Percentiles rank a stretch among this genome's conserved stretches.
These are phyloP conservation scores for Phtheirospermum japonicum DNA, from an alignment of 257 asterid genomes.

Conservation along the genomic window DNA sequence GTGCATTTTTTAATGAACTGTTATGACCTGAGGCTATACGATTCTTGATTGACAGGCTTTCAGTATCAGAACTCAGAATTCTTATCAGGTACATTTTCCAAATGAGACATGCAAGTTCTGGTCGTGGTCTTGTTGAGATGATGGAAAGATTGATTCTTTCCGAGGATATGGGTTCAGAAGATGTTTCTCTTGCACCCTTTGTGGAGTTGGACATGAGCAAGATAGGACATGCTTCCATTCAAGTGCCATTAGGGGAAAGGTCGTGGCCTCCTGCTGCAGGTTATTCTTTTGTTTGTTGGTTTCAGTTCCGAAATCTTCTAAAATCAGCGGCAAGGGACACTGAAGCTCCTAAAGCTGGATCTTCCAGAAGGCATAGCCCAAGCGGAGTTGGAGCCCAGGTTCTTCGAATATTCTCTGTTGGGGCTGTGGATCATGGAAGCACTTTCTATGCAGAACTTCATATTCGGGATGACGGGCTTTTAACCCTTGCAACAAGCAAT, in stretches of 20 bases:
- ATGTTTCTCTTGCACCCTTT: conserved; percentile 92
- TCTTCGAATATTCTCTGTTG: conserved; percentile 83
- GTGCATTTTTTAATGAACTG: conserved; percentile 19
- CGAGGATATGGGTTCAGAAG: conserved; percentile 78
- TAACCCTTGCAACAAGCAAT: conserved; percentile 90
- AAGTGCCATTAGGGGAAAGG: conserved; percentile 98
- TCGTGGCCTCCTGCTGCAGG: conserved; percentile 99
- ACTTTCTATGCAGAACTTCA: conserved; percentile 80
- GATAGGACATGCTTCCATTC: conserved; percentile 90
- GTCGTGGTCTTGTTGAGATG: conserved; percentile 82
- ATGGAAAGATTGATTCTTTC: conserved; percentile 78
- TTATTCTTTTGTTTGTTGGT: conserved; percentile 97
- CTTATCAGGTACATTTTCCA: conserved; percentile 90
- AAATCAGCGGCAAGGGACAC: conserved; percentile 61
- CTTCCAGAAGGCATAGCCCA: conserved; percentile 46
- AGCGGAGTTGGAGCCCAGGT: conserved; percentile 56
- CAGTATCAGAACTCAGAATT: conserved; percentile 77
- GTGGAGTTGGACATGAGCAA: conserved; percentile 95
- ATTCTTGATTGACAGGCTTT: conserved; percentile 62
- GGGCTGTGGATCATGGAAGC: conserved; percentile 70
- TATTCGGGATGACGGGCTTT: conserved; percentile 86
- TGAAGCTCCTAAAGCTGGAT: conserved; percentile 63
- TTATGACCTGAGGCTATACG: conserved; percentile 18
- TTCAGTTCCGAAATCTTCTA: conserved; percentile 74
- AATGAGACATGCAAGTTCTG: conserved; percentile 61